Evolutionary conservation across 2,329 filamentous ascomycete species (phyloP), one percentile per base, ranked within the genome.

Genomic region (Hypomyces perniciosus): DNA sequence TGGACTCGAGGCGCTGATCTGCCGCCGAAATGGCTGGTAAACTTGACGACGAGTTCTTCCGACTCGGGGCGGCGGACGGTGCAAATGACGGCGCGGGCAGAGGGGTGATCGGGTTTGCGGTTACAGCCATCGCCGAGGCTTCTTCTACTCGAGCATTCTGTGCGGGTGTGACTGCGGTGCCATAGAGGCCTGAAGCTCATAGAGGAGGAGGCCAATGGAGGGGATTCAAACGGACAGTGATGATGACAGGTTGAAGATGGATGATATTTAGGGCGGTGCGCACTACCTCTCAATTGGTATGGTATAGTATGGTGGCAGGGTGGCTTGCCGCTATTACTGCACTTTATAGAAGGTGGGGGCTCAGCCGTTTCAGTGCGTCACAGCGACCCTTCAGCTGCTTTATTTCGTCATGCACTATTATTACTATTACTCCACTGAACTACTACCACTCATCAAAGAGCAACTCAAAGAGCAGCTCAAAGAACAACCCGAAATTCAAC

Each of bases 401-500:
- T n/a, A n/a, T n/a, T n/a, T n/a, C n/a, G n/a, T n/a, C n/a, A n/a
- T n/a, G n/a, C n/a, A n/a, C 20, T 20, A 20, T 20, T 20, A 20
- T 3, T 20, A 20, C 20, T 20, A 20, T 20, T 20, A 20, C 20
- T 20, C 3, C 20, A 20, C 20, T 20, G 20, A 20, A 3, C 20
- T 20, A 20, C 20, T 3, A 20, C 3, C n/a, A n/a, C n/a, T n/a
- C n/a, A n/a, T 20, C 20, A 20, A 20, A 20, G 20, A 20, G 20
- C 20, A 20, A 20, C 20, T 20, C 20, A 20, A 8, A 5, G 37
- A 39, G 37, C 37, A 39, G 37, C 30, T 38, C 42, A 45, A 28
- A 8, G 9, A 12, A 46, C 34, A 37, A 67, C 54, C 10, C 64
- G 59, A 38, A 70, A 68, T 53, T 67, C 64, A n/a, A 62, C 51